Evolutionary conservation across 192 early-diverging fungal species (phyloP), one percentile per base, ranked within the genome.

Genomic region (Chytriomyces confervae): DNA sequence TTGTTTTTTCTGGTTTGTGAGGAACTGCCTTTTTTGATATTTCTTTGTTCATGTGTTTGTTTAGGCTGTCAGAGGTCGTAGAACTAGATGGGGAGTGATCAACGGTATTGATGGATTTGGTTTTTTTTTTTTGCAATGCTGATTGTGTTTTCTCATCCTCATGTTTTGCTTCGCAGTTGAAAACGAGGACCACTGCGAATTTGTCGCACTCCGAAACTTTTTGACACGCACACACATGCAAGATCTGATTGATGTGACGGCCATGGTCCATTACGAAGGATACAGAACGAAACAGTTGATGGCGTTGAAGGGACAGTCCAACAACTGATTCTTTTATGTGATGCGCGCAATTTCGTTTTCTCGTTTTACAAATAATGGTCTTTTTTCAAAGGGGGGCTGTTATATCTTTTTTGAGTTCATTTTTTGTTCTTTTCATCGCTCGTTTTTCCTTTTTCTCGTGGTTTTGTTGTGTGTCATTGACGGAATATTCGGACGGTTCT

Each of bases 211-310:
- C 68, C 93, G 97, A 83, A 94, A 98, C 87, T 88, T 88, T 61
- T 75, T 87, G 62, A 85, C 83, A 50, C 90, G 95, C 85, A 97
- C 96, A n/a, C 97, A 99, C 79, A 81, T 99, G 51, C 94, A 96
- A 78, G 97, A 99, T 78, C 86, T 99, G 82, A 93, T 97, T 75
- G 97, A 99, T 79, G 95, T 95, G 50, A 99, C 97, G 11, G 89
- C 94, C 9, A 89, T 92, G 78, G 90, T 96, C 69, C 96, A 97
- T 83, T 99, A 99, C 86, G 96, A 99, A 86, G 89, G 92, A 48
- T 99, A 96, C 95, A 91, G 97, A 66, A 96, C 97, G 46, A 92
- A 94, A 81, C 96, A 98, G 84, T 85, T 99, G 69, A 80, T 92
- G 46, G 93, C 91, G 10, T 87, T 98, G 88, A 89, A 88, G 73